Evolutionary conservation across 1,284 basidiomycete species (phyloP), one percentile per base, ranked within the genome.

Genomic region (Chalciporus piperatoides): DNA sequence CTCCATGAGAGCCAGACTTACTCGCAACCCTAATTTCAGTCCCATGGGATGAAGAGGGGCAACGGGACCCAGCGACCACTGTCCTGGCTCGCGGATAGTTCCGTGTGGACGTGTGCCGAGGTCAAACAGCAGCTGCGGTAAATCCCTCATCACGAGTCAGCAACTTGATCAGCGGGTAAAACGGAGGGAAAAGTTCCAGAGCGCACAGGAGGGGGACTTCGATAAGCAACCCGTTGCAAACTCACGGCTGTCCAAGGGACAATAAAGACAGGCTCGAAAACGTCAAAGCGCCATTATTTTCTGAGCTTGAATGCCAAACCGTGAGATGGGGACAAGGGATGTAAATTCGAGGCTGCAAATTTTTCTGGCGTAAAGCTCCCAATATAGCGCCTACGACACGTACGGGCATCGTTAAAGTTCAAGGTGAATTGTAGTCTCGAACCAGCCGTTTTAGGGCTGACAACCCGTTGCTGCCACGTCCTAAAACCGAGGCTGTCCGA

Each of bases 71-170:
- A 25, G 47, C 25, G 33, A 19, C 19, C 19, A 19, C 19, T 19
- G 19, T 15, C 7, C n/a, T 14, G 36, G 30, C 36, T 44, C 42
- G 38, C 58, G 59, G 62, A 41, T 47, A 50, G 60, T 58, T 38
- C 60, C 59, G 52, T 47, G 52, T n/a, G 40, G 40, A 38, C 40
- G n/a, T 45, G 50, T 35, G 36, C 46, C 44, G 11, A 45, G 45
- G 47, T 41, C 44, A 54, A 52, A 53, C 41, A 14, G 11, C 41
- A 38, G 27, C 19, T 24, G 35, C 36, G 21, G 32, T 48, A 40
- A 46, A 17, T 37, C 24, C 25, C 15, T 6, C 15, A 41, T 44
- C 48, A 38, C 48, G 49, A 51, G 51, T 56, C 48, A 51, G 58
- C 55, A 50, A 21, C 24, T 19, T n/a, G n/a, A n/a, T n/a, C 44